A percentile compares a stretch with the other conserved stretches of the same genome.
phyloP scores from a whole-genome alignment of 352 stramenopile species.

The Globisporangium spiculum region DNA sequence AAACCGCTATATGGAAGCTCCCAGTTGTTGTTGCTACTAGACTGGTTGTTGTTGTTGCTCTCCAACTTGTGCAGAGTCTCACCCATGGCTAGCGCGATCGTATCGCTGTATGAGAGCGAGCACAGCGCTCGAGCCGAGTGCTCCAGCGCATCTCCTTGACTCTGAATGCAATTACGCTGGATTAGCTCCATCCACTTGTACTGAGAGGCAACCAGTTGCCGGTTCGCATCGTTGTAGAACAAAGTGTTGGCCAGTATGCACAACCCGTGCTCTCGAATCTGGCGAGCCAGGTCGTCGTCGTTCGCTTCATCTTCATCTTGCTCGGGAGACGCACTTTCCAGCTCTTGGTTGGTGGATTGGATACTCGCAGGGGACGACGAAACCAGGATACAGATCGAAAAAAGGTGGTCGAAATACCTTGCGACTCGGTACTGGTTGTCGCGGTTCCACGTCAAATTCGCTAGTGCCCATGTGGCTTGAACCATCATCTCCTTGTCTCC shows the following conservation, averaged over 20 bases:
- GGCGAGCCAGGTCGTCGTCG: conserved; percentile 18
- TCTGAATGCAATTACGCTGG: conserved; percentile 40
- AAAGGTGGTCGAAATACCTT: conserved; percentile 61
- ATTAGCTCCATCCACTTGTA: conserved; percentile 59
- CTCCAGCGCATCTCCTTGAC: conserved; percentile 41
- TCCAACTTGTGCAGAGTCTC: conserved; percentile 5
- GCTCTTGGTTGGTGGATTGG: conserved; percentile 9
- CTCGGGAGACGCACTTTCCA: conserved; percentile 15
- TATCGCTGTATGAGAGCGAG: conserved; percentile 80
- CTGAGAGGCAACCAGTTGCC: conserved; percentile 54
- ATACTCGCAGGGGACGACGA: background rate
- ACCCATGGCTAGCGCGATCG: conserved; percentile 57
- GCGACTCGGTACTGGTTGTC: conserved; percentile 88
- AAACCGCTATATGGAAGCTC: conserved; percentile 33
- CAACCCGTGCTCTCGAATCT: conserved; percentile 68
- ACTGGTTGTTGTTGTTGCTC: conserved; percentile 3
- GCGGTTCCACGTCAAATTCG: conserved; percentile 88
- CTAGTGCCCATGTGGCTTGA: conserved; percentile 81
- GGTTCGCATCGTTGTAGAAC: conserved; percentile 91
- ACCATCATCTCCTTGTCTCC: conserved; percentile 35
- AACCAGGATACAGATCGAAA: conserved; percentile 40
- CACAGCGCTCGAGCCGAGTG: conserved; percentile 75
- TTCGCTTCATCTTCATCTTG: conserved; percentile 11
- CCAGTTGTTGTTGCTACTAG: background rate
- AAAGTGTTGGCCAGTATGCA: conserved; percentile 81